Conservation (phyloP, 768 basidiomycete genomes). For the Hortiboletus flavorubellus region DNA sequence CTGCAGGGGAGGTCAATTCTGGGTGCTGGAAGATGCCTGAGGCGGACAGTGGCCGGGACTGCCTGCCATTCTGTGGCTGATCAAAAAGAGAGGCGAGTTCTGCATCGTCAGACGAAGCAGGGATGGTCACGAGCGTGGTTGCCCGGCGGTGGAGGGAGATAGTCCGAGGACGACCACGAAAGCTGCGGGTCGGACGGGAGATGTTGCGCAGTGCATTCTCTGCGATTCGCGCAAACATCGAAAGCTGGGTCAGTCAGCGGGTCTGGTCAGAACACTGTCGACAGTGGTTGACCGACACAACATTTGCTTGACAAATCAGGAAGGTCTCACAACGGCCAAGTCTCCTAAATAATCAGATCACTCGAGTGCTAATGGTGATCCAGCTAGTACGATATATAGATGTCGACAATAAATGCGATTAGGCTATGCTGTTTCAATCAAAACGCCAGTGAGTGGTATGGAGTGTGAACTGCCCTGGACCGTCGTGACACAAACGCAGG, state of each 20-base stretch:
- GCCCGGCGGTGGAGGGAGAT: constrained; percentile 23
- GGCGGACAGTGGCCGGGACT: constrained; percentile 42
- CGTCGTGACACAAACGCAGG: constrained; percentile 6
- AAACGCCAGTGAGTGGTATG: constrained; percentile 32
- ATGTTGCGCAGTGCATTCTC: constrained; percentile 42
- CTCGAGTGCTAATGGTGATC: too few relatives aligned
- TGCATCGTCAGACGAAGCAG: constrained; percentile 62
- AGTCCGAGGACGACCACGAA: constrained; percentile 36
- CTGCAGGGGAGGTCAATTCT: constrained; percentile 62
- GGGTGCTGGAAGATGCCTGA: constrained; percentile 88
- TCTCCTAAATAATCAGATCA: background rate
- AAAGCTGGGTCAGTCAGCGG: too few relatives aligned
- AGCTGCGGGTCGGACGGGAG: constrained; percentile 34
- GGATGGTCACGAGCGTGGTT: constrained; percentile 46
- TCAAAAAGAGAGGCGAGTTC: constrained; percentile 72
- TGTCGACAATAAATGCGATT: constrained; percentile 26
- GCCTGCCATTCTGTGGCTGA: constrained; percentile 43
- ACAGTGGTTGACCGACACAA: background rate
- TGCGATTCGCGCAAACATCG: constrained; percentile 37
- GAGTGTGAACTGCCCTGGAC: constrained; percentile 13
- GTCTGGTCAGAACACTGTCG: background rate
- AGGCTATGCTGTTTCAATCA: constrained; percentile 28
- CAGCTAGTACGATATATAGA: constrained; percentile 18
- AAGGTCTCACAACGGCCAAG: background rate
- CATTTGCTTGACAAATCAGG: constrained; percentile 14